These are phyloP conservation scores for Globisporangium emineosum DNA, from an alignment of 352 stramenopile species.

Conservation along the genomic window DNA sequence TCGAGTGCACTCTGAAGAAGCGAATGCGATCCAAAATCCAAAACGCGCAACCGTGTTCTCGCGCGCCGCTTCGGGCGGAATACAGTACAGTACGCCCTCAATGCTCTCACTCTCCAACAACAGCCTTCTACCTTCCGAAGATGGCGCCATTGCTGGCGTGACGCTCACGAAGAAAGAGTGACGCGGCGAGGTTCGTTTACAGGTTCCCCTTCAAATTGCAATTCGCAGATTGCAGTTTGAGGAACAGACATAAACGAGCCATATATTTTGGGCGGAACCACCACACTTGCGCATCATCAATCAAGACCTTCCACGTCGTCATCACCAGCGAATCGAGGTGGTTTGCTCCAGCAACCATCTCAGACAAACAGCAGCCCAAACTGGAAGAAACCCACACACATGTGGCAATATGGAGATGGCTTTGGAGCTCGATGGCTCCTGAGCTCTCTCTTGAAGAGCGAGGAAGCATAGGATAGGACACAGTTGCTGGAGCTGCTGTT, in stretches of 20 bases:
- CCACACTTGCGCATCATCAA: neutral
- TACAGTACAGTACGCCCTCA: neutral
- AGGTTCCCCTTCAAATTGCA: neutral
- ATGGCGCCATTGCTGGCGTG: neutral
- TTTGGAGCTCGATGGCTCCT: too few species aligned
- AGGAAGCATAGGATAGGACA: neutral
- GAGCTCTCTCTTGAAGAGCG: neutral
- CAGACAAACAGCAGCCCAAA: too few species aligned
- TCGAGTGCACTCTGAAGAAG: neutral
- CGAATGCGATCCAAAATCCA: neutral
- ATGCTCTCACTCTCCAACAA: neutral
- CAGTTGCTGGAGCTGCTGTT: neutral
- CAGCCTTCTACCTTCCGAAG: too few species aligned
- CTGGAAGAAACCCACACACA: too few species aligned
- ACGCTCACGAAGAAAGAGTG: neutral
- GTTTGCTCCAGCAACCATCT: too few species aligned
- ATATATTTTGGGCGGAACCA: too few species aligned
- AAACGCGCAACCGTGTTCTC: too few species aligned
- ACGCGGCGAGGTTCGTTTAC: neutral
- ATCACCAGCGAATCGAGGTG: too few species aligned
- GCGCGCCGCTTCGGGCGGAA: neutral
- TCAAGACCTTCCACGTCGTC: neutral
- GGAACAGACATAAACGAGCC: neutral
- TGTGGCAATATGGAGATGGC: too few species aligned
- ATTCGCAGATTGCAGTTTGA: neutral